phyloP scores from a whole-genome alignment of 805 yeast genomes.

The Candida coquimbonensis region DNA sequence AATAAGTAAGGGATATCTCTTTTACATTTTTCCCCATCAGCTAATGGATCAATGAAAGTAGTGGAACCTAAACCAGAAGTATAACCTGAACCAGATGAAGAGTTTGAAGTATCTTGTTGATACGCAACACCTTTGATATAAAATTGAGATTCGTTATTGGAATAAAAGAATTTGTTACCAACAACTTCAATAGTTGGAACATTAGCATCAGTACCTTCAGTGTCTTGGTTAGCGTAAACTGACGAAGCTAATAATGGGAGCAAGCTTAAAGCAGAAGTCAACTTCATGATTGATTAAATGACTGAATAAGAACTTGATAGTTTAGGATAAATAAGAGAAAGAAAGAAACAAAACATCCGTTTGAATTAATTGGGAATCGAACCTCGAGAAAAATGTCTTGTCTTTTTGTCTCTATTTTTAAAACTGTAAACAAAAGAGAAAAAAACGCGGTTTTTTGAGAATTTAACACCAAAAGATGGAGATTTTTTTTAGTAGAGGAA shows the following conservation, averaged over 20 bases:
- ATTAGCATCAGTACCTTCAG: conserved; percentile 23
- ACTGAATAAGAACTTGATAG: no score
- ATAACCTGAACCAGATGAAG: conserved; percentile 18
- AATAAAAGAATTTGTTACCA: conserved; percentile 65
- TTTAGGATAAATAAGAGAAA: no score
- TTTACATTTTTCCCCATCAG: conserved; percentile 53
- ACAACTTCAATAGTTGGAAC: conserved; percentile 48
- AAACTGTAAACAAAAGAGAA: no score
- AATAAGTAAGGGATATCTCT: conserved; percentile 66
- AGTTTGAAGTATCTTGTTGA: conserved; percentile 54
- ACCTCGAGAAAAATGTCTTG: no score
- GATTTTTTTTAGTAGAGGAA: no score
- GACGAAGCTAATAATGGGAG: conserved; percentile 2
- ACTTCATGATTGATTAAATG: conserved; percentile 1
- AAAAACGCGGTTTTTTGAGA: no score
- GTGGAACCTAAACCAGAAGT: conserved; percentile 8
- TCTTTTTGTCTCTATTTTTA: no score
- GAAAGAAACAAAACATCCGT: no score
- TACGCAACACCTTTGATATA: conserved; percentile 73
- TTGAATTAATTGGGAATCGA: no score
- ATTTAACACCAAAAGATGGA: no score
- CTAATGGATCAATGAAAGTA: conserved; percentile 56
- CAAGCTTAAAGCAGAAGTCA: conserved; percentile 1
- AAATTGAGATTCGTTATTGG: conserved; percentile 66
- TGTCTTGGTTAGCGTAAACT: conserved; percentile 16